Evolutionary conservation across 1,284 basidiomycete genomes (phyloP), one percentile per base, ranked within the genome.

Genomic region (Macrocystidia cucumis): DNA sequence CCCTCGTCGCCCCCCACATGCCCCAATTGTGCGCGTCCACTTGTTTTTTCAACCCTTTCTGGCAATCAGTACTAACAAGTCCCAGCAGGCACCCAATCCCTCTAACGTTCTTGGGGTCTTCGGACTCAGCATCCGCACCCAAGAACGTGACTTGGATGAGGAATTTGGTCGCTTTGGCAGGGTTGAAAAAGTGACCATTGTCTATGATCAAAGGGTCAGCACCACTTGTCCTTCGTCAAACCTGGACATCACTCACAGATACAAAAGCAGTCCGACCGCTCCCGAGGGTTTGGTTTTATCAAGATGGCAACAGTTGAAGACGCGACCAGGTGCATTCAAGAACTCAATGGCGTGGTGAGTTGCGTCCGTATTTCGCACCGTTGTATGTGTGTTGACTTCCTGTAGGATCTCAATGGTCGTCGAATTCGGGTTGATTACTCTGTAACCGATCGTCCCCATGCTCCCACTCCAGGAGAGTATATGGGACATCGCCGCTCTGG

Each of bases 251-350:
- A 18, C 24, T 44, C 47, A 51, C 39, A 40, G 32, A 41, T 42
- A 38, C 32, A 35, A 34, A 27, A 43, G 33, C 59, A 93, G 88
- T 90, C 91, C 31, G 91, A 92, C 54, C 84, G 96, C 40, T 98
- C 93, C 37, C 87, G 95, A 46, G 96, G 92, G 6, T 98, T 98
- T 49, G 95, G 93, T 25, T 98, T 98, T 59, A 91, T 98, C 57
- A 86, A 84, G 44, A 98, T 98, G 92, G 72, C 74, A 25, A 73
- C 72, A 24, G 72, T 82, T 11, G 91, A 93, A 39, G 92, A 96
- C 44, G 96, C 96, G 2, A 67, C 75, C 18, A 69, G 79, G 29
- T 93, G 88, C 58, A 90, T 98, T 53, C 77, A 85, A 44, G 88
- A 91, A 51, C 67, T 98, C 31, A 98, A 98, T 54, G 93, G 95